These are phyloP conservation scores for Keithomyces neogunnii DNA, from an alignment of 2,329 filamentous ascomycete genomes.

Conservation along the genomic window DNA sequence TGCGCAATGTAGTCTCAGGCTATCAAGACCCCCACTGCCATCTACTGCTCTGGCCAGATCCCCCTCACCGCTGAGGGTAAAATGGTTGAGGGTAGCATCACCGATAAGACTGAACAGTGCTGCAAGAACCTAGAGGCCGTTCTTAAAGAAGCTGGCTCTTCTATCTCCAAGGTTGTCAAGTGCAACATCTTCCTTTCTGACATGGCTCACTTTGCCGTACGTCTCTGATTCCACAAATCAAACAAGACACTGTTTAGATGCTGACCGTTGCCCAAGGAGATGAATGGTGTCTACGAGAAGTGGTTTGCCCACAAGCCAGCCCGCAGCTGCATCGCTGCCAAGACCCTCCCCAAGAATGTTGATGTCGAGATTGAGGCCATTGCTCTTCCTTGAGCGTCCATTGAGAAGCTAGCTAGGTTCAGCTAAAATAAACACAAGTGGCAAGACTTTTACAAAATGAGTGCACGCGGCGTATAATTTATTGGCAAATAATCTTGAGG, in stretches of 20 bases:
- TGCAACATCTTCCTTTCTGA: constrained; percentile 85
- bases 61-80: constrained; percentile 52
- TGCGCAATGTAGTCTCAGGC: constrained; percentile 46
- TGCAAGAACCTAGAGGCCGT: constrained; percentile 78
- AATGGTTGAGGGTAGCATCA: constrained; percentile 50
- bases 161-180: constrained; percentile 77
- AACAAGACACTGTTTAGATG: neutral
- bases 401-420: neutral
- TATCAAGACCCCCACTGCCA: constrained; percentile 55
- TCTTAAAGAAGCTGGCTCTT: constrained; percentile 71
- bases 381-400: constrained; percentile 49
- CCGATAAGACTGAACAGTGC: constrained; percentile 53
- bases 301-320: constrained; percentile 79
- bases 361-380: constrained; percentile 88
- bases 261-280: constrained; percentile 36
- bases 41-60: constrained; percentile 67
- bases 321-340: constrained; percentile 84
- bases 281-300: constrained; percentile 81
- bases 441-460: neutral
- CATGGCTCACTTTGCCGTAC: constrained; percentile 75
- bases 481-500: neutral
- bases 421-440: neutral
- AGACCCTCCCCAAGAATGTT: constrained; percentile 77
- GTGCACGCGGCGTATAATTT: neutral
- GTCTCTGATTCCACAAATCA: constrained; percentile 13